phyloP scores from a whole-genome alignment of 345 rosid species.

The Capsella bursapastoris region DNA sequence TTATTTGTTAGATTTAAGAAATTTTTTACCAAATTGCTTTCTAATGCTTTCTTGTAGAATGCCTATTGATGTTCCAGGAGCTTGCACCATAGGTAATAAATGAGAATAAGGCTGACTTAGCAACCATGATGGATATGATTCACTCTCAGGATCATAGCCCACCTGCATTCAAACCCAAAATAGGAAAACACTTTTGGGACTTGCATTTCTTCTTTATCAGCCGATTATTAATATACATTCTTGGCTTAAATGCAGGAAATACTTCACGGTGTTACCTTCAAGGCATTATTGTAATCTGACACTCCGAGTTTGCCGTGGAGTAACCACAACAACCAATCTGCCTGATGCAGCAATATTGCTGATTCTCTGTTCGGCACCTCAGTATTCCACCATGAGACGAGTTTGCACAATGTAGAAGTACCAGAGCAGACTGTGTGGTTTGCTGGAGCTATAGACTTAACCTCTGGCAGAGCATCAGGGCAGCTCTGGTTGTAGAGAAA shows the following conservation, averaged over 20 bases:
- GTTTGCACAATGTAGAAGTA: slow-evolving; percentile 90
- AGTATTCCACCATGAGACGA: slow-evolving; percentile 86
- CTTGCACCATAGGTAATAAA: slow-evolving; percentile 69
- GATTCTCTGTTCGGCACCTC: slow-evolving; percentile 54
- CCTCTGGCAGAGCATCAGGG: slow-evolving; percentile 69
- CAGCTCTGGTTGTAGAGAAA: slow-evolving; percentile 85
- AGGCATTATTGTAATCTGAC: slow-evolving; percentile 89
- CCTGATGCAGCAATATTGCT: slow-evolving; percentile 75
- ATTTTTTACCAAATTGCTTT: slow-evolving; percentile 56
- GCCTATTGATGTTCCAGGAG: slow-evolving; percentile 82
- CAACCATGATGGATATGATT: slow-evolving; percentile 86
- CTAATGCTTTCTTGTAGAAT: slow-evolving; percentile 60
- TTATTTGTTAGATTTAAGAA: not conserved
- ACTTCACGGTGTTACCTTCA: slow-evolving; percentile 56
- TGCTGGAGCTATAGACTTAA: slow-evolving; percentile 79
- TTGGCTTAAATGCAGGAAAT: not conserved
- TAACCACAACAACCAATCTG: slow-evolving; percentile 96
- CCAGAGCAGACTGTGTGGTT: slow-evolving; percentile 93
- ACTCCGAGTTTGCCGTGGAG: slow-evolving; percentile 91
- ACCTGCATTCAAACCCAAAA: slow-evolving; percentile 52
- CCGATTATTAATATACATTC: not conserved
- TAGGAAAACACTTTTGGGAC: not conserved
- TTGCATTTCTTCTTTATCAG: not conserved
- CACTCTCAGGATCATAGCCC: slow-evolving; percentile 92
- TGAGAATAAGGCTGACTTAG: slow-evolving; percentile 78